Conservation (phyloP, 2,329 filamentous ascomycete genomes). For the Fusarium falciforme region DNA sequence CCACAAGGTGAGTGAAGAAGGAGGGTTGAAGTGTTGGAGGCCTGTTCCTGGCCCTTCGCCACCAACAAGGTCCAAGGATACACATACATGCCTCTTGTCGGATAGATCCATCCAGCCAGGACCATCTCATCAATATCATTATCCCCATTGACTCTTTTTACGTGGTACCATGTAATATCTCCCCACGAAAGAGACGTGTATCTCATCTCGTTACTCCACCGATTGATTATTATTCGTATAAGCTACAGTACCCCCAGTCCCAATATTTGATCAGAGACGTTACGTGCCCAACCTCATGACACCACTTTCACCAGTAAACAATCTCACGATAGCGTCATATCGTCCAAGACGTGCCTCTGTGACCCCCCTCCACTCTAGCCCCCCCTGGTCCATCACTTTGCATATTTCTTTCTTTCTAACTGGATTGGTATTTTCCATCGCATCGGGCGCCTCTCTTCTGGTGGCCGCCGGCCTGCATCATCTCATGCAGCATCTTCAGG, state of each 20-base stretch:
- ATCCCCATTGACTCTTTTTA: neutral
- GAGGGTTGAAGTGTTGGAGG: neutral
- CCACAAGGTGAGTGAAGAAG: neutral
- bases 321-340: constrained; percentile 20
- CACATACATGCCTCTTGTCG: neutral
- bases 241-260: neutral
- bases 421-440: constrained; percentile 10
- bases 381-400: neutral
- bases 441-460: constrained; percentile 15
- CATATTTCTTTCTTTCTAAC: neutral
- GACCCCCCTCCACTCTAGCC: neutral
- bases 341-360: constrained; percentile 1
- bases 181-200: neutral
- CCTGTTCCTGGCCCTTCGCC: neutral
- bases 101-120: neutral
- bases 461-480: neutral
- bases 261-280: neutral
- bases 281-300: constrained; percentile 4
- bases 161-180: neutral
- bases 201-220: neutral
- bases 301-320: constrained; percentile 15
- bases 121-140: neutral
- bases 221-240: neutral
- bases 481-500: constrained; percentile 3
- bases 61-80: neutral